phyloP scores from a whole-genome alignment of 345 rosid genomes.

The Citrus medica region DNA sequence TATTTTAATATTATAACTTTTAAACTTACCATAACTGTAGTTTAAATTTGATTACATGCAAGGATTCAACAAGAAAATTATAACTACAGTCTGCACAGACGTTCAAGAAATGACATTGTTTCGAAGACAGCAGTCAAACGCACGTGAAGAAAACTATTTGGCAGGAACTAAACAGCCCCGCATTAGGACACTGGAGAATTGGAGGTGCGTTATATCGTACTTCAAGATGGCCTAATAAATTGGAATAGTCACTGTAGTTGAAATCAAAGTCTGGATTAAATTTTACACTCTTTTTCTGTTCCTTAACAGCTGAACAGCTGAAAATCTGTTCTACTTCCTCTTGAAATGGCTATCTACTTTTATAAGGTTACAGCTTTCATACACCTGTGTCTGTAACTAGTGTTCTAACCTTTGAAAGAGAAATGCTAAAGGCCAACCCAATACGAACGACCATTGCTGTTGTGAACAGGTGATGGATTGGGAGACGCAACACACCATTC shows the following conservation, averaged over 20 bases:
- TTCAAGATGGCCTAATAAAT: background rate
- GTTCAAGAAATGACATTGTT: no score
- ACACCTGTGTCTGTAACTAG: background rate
- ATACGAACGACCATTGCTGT: slow-evolving; percentile 91
- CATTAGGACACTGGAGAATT: no score
- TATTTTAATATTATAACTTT: no score
- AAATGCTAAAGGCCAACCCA: slow-evolving; percentile 84
- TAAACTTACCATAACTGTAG: no score
- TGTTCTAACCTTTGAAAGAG: background rate
- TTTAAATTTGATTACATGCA: no score
- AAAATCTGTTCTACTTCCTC: background rate
- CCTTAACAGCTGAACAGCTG: background rate
- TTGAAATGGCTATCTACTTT: background rate
- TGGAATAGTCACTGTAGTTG: no score
- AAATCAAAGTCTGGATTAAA: background rate
- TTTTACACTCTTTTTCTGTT: background rate
- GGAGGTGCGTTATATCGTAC: background rate
- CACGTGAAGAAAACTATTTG: no score
- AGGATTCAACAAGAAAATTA: no score
- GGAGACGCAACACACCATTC: slow-evolving; percentile 92
- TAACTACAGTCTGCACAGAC: no score
- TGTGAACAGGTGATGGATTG: slow-evolving; percentile 62
- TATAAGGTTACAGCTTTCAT: background rate
- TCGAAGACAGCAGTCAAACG: no score
- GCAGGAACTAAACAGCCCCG: no score